Evolutionary conservation across 2,329 filamentous ascomycete genomes (phyloP), one percentile per base, ranked within the genome.

Genomic region (Leptographium procerum): DNA sequence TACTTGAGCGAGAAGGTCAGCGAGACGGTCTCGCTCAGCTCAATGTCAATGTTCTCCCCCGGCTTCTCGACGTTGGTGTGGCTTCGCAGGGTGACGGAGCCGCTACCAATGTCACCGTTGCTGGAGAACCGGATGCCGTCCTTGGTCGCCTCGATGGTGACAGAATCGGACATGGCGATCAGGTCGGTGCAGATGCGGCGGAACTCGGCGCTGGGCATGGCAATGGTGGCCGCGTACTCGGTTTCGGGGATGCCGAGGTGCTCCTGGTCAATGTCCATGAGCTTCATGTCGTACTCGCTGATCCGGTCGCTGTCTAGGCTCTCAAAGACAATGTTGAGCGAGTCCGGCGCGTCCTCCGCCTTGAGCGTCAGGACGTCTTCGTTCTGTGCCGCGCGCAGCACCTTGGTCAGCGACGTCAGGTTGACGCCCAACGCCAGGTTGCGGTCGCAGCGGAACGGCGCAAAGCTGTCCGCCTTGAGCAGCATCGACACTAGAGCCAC

Each of bases 181-280:
- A 99, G 75, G 76, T 99, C 95, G 63, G 88, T 85, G 77, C 90
- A 95, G 73, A 99, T 99, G 67, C 91, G 87, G 75, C 89, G 87
- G 76, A 99, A 97, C 75, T 99, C 94, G 53, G 78, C 72, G 36
- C 88, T 84, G 16, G 94, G 92, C 89, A 99, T 91, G 57, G 82
- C 79, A 64, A 99, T 89, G 22, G 88, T 94, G 53, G 94, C 88
- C 45, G 91, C 88, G 70, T 99, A 99, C 69, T 99, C 94, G n/a
- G 95, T 99, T 68, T 99, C 92, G 19, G 94, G 94, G 67, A 99
- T 99, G 63, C 94, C 94, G 75, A 99, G 78, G 74, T 99, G 94
- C 81, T 99, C 94, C 78, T 99, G 95, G 76, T 99, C 94, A 73
- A 99, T 99, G 73, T 99, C 94, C 94, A 99, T 99, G 72, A 99